A percentile compares a stretch with the other conserved stretches of the same genome.
Conservation (phyloP, 75 land plant genomes). For the Chamaecyparis obtusa region DNA sequence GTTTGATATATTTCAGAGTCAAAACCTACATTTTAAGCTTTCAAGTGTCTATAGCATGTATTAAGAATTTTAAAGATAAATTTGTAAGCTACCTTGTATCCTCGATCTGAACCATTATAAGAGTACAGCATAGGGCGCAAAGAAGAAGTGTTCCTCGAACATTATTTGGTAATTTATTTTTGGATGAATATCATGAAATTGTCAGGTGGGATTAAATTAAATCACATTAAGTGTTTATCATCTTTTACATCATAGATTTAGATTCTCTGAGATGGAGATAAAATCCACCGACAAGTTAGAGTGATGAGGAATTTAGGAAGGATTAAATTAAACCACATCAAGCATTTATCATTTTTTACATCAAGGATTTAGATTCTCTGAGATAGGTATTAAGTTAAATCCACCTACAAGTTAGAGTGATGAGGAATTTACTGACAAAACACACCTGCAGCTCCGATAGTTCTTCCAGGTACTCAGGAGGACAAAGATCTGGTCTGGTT, state of each 20-base stretch:
- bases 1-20: neutral
- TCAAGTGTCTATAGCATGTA: neutral
- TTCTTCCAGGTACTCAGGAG: slow-evolving; percentile 93
- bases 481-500: slow-evolving; percentile 95
- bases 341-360: neutral
- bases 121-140: neutral
- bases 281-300: neutral
- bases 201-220: neutral
- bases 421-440: slow-evolving; percentile 4
- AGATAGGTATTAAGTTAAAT: neutral
- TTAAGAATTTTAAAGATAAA: neutral
- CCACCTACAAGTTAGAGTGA: neutral
- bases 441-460: slow-evolving; percentile 78
- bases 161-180: neutral
- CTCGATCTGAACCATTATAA: neutral
- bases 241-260: neutral
- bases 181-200: neutral
- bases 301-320: neutral
- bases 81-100: neutral
- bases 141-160: neutral
- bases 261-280: neutral
- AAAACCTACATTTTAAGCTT: neutral
- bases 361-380: neutral
- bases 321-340: neutral
- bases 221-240: neutral